phyloP scores from a whole-genome alignment of 345 rosid species.

The Laguncularia racemosa region DNA sequence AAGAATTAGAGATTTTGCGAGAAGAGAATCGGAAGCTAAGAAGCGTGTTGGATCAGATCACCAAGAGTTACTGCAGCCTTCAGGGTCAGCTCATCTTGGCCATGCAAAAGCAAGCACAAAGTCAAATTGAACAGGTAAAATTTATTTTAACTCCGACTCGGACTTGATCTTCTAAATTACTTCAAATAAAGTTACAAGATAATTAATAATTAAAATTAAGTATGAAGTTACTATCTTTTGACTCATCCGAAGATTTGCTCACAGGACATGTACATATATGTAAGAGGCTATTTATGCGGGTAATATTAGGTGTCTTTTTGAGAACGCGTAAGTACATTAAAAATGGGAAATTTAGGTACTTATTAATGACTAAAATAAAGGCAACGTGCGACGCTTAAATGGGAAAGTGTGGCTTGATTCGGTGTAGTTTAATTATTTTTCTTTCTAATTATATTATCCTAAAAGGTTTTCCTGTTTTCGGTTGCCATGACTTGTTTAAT shows the following conservation, averaged over 20 bases:
- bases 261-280: too few relatives aligned
- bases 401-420: constrained; percentile 19
- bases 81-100: constrained; percentile 55
- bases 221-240: too few relatives aligned
- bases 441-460: constrained; percentile 2
- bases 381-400: constrained; percentile 27
- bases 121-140: constrained; percentile 7
- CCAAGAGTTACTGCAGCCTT: constrained; percentile 44
- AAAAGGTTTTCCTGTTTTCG: background rate
- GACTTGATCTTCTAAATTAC: too few relatives aligned
- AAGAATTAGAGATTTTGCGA: constrained; percentile 45
- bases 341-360: constrained; percentile 1
- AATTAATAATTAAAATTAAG: too few relatives aligned
- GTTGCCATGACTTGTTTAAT: constrained; percentile 2
- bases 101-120: constrained; percentile 40
- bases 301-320: background rate
- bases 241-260: too few relatives aligned
- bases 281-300: background rate
- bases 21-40: constrained; percentile 67
- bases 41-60: constrained; percentile 55
- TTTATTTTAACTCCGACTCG: too few relatives aligned
- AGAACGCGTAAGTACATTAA: background rate
- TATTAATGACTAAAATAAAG: constrained; percentile 1
- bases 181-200: too few relatives aligned
- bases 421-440: constrained; percentile 4